phyloP scores from a whole-genome alignment of 2,329 filamentous ascomycete species.

The Pestalotiopsis sp. region DNA sequence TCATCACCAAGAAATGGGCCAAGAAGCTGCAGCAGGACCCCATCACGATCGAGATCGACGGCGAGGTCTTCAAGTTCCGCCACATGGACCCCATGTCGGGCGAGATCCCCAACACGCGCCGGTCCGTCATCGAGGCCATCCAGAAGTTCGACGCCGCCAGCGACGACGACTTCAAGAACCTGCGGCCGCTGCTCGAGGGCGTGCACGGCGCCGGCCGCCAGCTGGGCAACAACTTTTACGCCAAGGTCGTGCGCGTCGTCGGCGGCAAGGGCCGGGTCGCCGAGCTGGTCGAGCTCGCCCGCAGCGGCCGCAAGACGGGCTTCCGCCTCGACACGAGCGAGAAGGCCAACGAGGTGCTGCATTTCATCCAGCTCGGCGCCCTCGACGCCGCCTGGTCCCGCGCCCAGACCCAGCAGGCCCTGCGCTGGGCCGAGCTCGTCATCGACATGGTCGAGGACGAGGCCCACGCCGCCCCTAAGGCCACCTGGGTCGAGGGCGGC shows the following conservation, averaged over 20 bases:
- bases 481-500: conserved; percentile 16
- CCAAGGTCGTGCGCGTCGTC: conserved; percentile 43
- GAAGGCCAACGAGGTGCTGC: conserved; percentile 40
- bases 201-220: conserved; percentile 43
- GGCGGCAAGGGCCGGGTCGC: conserved; percentile 42
- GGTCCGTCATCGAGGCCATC: conserved; percentile 39
- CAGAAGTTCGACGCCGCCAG: conserved; percentile 47
- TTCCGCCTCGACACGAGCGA: conserved; percentile 44
- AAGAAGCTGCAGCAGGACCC: conserved; percentile 55
- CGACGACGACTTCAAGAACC: conserved; percentile 52
- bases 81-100: conserved; percentile 41
- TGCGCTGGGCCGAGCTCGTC: conserved; percentile 48
- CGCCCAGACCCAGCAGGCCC: conserved; percentile 40
- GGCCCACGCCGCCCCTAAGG: conserved; percentile 32
- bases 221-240: conserved; percentile 34
- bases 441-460: conserved; percentile 51
- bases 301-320: conserved; percentile 46
- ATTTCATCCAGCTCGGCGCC: conserved; percentile 43
- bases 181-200: conserved; percentile 54
- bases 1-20: conserved; percentile 50
- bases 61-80: conserved; percentile 53
- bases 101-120: conserved; percentile 45
- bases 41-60: conserved; percentile 60
- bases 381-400: conserved; percentile 35
- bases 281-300: conserved; percentile 52